Base-by-base conservation (phyloP, 805 yeast genomes). In the Cyberlindnera maritima region DNA sequence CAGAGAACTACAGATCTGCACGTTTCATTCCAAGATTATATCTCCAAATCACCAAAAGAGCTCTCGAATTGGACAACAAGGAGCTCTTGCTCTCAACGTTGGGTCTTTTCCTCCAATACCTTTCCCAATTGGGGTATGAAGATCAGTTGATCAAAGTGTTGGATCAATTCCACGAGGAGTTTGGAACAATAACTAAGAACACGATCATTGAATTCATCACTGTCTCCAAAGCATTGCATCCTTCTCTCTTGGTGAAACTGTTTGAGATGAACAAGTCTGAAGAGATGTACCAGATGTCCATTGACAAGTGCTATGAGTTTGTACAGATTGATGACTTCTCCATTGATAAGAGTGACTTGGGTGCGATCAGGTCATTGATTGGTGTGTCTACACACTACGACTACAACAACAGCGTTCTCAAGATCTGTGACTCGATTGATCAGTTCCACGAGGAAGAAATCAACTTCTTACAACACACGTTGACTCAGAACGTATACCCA, bases 21-120 rank as follows among this genome's bases (percentile, higher is more conserved):
- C 44, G 61, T 15, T 58, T 58, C 31, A 40, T 58, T 4, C 62
- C 62, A 2, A 26, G 59, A 3, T n/a, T 58, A 15, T 58, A 57
- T 42, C 44, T 58, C 1, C 53, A 54, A n/a, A 41, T 57, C 34
- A 28, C 56, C n/a, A 41, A 43, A 14, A 18, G 36, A 8, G 49
- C 47, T 1, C 31, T 41, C 13, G 29, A 15, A 0, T 3, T 12
- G 6, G 25, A 43, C 0, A 44, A 57, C 12, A 23, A 35, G 4
- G 23, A 41, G 25, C 14, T 47, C n/a, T 32, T 50, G 11, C 32
- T 48, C 2, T n/a, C 23, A 4, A 48, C 51, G 2, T 44, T 52
- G 33, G 47, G 45, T 6, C 37, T 46, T 19, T 58, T 58, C 29
- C 25, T 54, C 11, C 39, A 29, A 4, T 58, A 58, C 32, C 39